phyloP scores from a whole-genome alignment of 2,329 filamentous ascomycete genomes.

The Mariannaea elegans region DNA sequence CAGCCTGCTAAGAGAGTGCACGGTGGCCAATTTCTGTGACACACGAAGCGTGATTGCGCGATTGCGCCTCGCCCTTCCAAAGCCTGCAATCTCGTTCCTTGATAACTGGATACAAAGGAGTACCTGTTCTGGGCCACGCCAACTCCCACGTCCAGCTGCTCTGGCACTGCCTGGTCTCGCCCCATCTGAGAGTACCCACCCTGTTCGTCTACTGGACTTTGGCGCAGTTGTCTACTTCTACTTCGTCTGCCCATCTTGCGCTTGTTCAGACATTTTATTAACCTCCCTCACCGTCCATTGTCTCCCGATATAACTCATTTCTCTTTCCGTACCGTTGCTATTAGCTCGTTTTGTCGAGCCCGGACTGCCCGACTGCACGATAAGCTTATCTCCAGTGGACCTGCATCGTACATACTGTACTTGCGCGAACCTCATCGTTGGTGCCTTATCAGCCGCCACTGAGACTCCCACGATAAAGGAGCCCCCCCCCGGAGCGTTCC shows the following conservation, averaged over 20 bases:
- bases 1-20: too few relatives aligned
- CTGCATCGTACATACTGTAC: slow-evolving; percentile 17
- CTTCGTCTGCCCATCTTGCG: slow-evolving; percentile 6
- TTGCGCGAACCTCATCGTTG: slow-evolving; percentile 18
- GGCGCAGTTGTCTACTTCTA: slow-evolving; percentile 4
- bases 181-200: slow-evolving; percentile 21
- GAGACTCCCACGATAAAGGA: slow-evolving; percentile 18
- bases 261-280: not conserved
- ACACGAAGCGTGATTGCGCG: not conserved
- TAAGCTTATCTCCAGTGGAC: slow-evolving; percentile 13
- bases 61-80: not conserved
- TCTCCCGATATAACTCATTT: not conserved
- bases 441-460: slow-evolving; percentile 31
- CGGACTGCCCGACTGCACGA: not conserved
- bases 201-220: slow-evolving; percentile 4
- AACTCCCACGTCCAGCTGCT: slow-evolving; percentile 2
- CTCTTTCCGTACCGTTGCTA: not conserved
- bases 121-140: not conserved
- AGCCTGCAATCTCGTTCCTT: not conserved
- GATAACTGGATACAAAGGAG: not conserved
- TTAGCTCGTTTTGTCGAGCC: not conserved
- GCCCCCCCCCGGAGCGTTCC: not conserved
- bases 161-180: slow-evolving; percentile 12
- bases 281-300: slow-evolving; percentile 1
- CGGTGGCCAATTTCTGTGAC: not conserved